Conservation (phyloP, 768 basidiomycete species). For the Lentinula sp. region DNA sequence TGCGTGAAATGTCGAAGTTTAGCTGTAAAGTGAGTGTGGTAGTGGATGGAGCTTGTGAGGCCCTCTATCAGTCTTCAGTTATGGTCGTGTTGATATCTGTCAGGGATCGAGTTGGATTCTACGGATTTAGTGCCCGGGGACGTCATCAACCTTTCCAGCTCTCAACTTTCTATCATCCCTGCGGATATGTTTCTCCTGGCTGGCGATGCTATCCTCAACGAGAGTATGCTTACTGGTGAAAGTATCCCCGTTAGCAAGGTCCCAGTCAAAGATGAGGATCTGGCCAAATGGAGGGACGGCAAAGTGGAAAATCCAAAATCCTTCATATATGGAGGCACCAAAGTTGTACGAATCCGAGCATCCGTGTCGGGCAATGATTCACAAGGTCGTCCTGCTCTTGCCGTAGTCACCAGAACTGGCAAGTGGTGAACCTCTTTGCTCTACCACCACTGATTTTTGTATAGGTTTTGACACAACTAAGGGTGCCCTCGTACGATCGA, state of each 20-base stretch:
- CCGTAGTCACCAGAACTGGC: constrained; percentile 86
- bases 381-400: constrained; percentile 59
- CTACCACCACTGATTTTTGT: constrained; percentile 3
- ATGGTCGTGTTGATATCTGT: background rate
- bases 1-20: constrained; percentile 95
- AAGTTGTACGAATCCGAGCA: constrained; percentile 80
- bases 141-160: constrained; percentile 80
- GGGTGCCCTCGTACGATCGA: constrained; percentile 90
- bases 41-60: constrained; percentile 67
- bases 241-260: constrained; percentile 94
- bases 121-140: constrained; percentile 86
- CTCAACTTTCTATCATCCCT: constrained; percentile 69
- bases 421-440: constrained; percentile 10
- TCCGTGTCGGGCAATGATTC: constrained; percentile 46
- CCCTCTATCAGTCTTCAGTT: background rate
- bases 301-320: constrained; percentile 74
- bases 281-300: constrained; percentile 62
- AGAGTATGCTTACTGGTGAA: constrained; percentile 99
- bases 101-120: constrained; percentile 73
- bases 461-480: constrained; percentile 95
- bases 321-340: constrained; percentile 88
- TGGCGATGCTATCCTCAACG: constrained; percentile 96
- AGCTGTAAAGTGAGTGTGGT: constrained; percentile 71
- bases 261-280: constrained; percentile 74
- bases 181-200: constrained; percentile 90